These are phyloP conservation scores for Solanum hybrid DNA, from an alignment of 305 asterid species.

Conservation along the genomic window DNA sequence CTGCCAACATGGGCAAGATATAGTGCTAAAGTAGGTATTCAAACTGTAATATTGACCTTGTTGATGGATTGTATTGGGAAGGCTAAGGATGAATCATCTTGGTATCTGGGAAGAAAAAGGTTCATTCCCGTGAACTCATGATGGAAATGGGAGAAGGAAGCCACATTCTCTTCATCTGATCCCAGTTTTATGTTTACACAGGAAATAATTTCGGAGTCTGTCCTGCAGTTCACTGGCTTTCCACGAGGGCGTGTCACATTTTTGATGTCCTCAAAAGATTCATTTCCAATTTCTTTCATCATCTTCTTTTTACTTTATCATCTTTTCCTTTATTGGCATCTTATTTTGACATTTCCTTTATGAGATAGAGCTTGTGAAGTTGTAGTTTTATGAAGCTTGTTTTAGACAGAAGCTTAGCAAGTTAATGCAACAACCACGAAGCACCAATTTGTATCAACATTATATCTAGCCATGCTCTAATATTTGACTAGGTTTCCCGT, in stretches of 20 bases:
- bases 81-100: neutral
- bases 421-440: neutral
- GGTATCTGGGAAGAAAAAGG: neutral
- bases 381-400: neutral
- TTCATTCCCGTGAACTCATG: neutral
- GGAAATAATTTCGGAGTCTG: neutral
- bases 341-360: neutral
- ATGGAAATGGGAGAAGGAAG: slow-evolving; percentile 1
- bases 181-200: neutral
- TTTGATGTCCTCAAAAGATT: neutral
- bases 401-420: neutral
- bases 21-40: slow-evolving; percentile 5
- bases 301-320: neutral
- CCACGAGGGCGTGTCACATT: neutral
- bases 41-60: neutral
- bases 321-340: neutral
- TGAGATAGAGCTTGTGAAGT: neutral
- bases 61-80: neutral
- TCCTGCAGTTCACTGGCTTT: neutral
- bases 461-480: neutral
- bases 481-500: neutral
- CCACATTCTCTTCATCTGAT: neutral
- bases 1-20: neutral
- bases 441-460: neutral
- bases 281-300: neutral